Conservation (phyloP, 306 rosid species). For the Bauhinia variegata region DNA sequence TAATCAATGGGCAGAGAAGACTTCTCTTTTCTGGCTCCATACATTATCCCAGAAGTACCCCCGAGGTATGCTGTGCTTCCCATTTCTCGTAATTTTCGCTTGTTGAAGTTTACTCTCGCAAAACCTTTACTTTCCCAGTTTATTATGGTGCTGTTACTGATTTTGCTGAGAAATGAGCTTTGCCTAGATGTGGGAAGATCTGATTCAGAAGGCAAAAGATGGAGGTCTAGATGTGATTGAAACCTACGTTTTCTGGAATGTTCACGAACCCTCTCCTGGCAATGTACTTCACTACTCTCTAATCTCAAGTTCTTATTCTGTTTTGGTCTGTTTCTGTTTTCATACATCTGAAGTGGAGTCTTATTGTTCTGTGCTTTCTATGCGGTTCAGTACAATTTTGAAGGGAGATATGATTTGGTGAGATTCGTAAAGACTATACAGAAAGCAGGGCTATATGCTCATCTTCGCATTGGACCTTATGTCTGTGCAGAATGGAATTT, state of each 20-base stretch:
- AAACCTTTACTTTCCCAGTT: constrained; percentile 15
- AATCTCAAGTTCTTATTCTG: background rate
- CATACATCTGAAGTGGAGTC: constrained; percentile 8
- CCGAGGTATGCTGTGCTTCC: constrained; percentile 63
- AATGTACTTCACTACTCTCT: constrained; percentile 59
- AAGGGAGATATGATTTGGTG: constrained; percentile 89
- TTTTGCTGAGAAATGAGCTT: constrained; percentile 22
- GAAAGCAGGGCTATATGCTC: constrained; percentile 90
- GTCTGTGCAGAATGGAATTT: constrained; percentile 99
- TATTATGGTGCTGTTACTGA: constrained; percentile 12
- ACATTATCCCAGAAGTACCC: constrained; percentile 99
- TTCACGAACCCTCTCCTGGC: constrained; percentile 95
- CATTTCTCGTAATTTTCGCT: background rate
- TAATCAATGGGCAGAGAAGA: constrained; percentile 93
- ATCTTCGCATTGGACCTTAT: constrained; percentile 97
- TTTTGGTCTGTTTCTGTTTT: constrained; percentile 15
- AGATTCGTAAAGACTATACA: constrained; percentile 86
- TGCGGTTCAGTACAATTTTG: constrained; percentile 82
- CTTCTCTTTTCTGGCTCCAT: constrained; percentile 94
- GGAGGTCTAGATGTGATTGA: constrained; percentile 96
- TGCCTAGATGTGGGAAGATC: constrained; percentile 96
- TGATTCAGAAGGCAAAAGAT: constrained; percentile 90
- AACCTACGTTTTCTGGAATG: constrained; percentile 97
- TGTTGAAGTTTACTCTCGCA: constrained; percentile 3
- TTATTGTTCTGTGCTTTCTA: constrained; percentile 25